phyloP scores from a whole-genome alignment of 345 rosid genomes.

The Populus euphratica region DNA sequence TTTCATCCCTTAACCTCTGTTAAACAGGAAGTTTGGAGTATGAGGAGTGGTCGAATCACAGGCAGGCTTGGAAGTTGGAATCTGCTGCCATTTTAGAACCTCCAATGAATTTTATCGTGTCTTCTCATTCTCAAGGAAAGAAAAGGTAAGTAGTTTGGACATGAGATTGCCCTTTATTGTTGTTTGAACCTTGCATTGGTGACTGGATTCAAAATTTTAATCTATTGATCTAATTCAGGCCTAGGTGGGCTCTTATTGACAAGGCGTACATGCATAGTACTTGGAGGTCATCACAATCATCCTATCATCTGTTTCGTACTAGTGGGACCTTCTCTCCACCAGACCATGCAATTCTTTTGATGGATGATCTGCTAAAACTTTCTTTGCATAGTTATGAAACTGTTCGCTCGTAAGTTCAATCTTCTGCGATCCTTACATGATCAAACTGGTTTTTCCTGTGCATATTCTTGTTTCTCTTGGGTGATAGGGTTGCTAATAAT shows the following conservation, averaged over 20 bases:
- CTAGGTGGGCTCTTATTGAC: constrained; percentile 96
- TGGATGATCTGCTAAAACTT: constrained; percentile 83
- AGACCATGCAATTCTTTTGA: constrained; percentile 57
- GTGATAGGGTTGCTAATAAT: neutral
- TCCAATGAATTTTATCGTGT: constrained; percentile 81
- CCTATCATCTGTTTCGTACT: constrained; percentile 81
- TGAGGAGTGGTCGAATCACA: constrained; percentile 95
- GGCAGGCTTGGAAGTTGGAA: constrained; percentile 98
- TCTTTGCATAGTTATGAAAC: constrained; percentile 90
- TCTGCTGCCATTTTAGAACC: constrained; percentile 96
- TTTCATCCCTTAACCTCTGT: neutral
- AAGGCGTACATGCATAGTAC: constrained; percentile 92
- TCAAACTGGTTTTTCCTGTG: neutral
- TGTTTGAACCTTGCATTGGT: constrained; percentile 8
- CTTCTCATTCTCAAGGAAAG: constrained; percentile 80
- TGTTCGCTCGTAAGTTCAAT: constrained; percentile 77
- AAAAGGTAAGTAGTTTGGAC: constrained; percentile 52
- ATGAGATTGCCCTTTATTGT: constrained; percentile 8
- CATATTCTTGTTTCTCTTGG: neutral
- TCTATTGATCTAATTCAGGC: constrained; percentile 50
- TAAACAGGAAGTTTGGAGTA: constrained; percentile 83
- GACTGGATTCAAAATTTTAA: constrained; percentile 9
- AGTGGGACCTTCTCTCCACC: constrained; percentile 74
- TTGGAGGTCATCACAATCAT: constrained; percentile 95
- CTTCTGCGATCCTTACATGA: constrained; percentile 10